Percentiles rank a stretch among this genome's conserved stretches.
Conservation (phyloP, 2,329 filamentous ascomycete species). For the Coniochaeta sp. region DNA sequence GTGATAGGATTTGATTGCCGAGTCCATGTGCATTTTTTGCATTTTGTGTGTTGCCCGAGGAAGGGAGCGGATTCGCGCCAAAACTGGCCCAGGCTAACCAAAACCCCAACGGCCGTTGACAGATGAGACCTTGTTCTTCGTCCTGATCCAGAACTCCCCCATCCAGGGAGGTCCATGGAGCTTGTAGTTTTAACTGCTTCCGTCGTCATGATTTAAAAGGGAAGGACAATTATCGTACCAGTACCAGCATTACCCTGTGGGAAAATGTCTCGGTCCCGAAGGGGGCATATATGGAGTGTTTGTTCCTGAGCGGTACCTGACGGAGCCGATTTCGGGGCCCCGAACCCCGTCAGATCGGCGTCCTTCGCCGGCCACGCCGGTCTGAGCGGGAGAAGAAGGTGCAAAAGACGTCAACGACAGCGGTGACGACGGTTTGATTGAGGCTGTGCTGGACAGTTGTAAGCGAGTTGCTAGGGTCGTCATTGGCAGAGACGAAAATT, state of each 20-base stretch:
- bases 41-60: background rate
- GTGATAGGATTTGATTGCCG: too few species aligned
- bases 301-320: background rate
- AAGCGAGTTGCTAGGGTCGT: background rate
- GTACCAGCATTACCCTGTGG: too few species aligned
- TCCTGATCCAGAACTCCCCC: background rate
- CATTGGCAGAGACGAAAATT: background rate
- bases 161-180: background rate
- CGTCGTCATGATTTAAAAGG: background rate
- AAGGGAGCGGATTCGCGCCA: background rate
- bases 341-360: too few species aligned
- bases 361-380: too few species aligned
- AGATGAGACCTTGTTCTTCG: background rate
- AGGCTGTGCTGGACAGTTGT: background rate
- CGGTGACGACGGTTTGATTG: background rate
- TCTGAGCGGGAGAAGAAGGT: too few species aligned
- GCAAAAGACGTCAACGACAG: background rate
- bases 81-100: background rate
- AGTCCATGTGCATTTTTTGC: background rate
- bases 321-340: background rate
- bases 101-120: background rate
- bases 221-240: background rate
- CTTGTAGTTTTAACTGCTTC: background rate
- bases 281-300: background rate
- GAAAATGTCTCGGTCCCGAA: constrained; percentile 4